phyloP scores from a whole-genome alignment of 2,329 filamentous ascomycete genomes.

The Aotearoamyces nothofagi region DNA sequence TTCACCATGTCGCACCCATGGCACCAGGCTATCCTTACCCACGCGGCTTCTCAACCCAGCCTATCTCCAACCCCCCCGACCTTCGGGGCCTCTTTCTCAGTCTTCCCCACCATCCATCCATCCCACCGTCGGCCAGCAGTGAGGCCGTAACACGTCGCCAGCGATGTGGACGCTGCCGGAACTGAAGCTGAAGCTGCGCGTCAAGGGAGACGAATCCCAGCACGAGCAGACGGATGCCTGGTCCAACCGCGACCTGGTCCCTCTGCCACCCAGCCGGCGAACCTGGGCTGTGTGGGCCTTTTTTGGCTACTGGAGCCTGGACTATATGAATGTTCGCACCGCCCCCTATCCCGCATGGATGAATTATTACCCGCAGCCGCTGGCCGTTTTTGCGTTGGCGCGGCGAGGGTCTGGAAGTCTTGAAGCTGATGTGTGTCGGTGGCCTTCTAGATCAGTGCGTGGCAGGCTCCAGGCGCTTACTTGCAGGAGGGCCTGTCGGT shows the following conservation, averaged over 20 bases:
- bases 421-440: not conserved
- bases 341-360: not conserved
- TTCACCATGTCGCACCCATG: no score
- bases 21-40: no score
- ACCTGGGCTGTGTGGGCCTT: slow-evolving; percentile 23
- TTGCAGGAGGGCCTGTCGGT: slow-evolving; percentile 23
- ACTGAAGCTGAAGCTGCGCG: no score
- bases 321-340: slow-evolving; percentile 19
- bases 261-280: slow-evolving; percentile 23
- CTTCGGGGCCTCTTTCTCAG: no score
- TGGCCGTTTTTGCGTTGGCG: not conserved
- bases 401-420: not conserved
- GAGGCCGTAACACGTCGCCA: no score
- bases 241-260: slow-evolving; percentile 25
- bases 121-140: no score
- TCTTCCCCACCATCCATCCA: no score
- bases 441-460: slow-evolving; percentile 19
- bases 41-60: no score
- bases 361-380: not conserved
- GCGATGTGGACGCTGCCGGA: no score
- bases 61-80: no score
- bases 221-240: no score
- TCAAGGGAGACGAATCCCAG: no score
- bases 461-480: slow-evolving; percentile 22
- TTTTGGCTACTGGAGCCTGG: slow-evolving; percentile 25